Base-by-base conservation (phyloP, 1,139 yeast species). In the Maudiozyma humilis region DNA sequence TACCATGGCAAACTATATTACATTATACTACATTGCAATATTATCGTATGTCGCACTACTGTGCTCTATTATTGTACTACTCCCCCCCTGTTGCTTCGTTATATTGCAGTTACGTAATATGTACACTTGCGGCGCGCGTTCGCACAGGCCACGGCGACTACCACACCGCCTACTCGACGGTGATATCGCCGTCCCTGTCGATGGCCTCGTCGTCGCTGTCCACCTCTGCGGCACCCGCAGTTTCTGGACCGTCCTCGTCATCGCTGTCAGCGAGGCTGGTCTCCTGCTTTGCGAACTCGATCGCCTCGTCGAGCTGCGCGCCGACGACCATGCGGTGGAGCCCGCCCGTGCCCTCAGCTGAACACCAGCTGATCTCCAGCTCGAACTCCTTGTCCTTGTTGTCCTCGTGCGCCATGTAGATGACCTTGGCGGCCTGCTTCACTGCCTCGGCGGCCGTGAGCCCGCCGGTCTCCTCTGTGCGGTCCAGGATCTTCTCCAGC, bases 321-420 rank as follows among this genome's bases (percentile, higher is more conserved):
- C 76, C 79, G 25, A 95, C 94, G 35, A 91, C 84, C 54, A 76
- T 75, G 60, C 80, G 77, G 62, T 91, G 97, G 51, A 70, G 65
- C n/a, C 96, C 93, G 7, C 73, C 73, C 8, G 96, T 89, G 58
- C 82, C 93, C 35, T 77, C 73, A 36, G 64, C 62, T 37, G 93
- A 79, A 45, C 78, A 77, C 97, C 98, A 91, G 52, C 94, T 78
- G 59, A 93, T 75, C 62, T 93, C 99, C 54, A 93, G 74, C 67
- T 93, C 98, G 63, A 88, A 91, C 50, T 89, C 97, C 67, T 91
- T 91, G 64, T 91, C 98, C 67, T 91, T 93, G 65, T 88, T 87
- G 61, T 93, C 98, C 67, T 93, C 98, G 61, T 93, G 98, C 2
- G 97, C 96, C 54, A 83, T 72, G 60, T 86, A 84, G 58, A 93